Evolutionary conservation across 176 grass and related monocot species (phyloP).

Genomic region (Phoenix dactylifera): DNA sequence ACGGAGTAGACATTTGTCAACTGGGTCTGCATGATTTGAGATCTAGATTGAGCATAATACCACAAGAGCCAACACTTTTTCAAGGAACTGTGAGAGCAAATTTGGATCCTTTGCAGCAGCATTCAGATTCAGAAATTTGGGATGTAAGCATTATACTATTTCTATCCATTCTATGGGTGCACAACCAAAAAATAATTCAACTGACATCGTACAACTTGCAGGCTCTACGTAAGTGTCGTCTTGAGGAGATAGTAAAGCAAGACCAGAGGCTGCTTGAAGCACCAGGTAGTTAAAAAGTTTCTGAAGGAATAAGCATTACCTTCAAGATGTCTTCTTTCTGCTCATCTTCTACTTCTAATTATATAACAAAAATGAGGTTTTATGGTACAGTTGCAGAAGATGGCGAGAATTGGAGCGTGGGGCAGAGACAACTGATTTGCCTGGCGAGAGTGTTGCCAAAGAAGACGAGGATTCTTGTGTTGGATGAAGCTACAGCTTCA

Average conservation of each 20-base stretch:
- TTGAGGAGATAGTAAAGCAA: constrained; percentile 57
- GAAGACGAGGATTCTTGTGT: constrained; percentile 78
- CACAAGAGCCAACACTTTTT: constrained; percentile 88
- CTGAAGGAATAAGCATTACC: too few relatives aligned
- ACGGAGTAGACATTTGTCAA: constrained; percentile 60
- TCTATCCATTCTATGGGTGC: neutral
- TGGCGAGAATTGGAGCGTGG: constrained; percentile 82
- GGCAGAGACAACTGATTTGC: constrained; percentile 83
- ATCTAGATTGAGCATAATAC: constrained; percentile 79
- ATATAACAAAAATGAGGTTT: neutral
- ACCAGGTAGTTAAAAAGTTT: constrained; percentile 39
- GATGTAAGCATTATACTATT: constrained; percentile 38
- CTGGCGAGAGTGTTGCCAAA: constrained; percentile 68
- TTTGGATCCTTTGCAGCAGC: constrained; percentile 59
- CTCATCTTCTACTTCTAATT: too few relatives aligned
- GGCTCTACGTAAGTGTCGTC: constrained; percentile 55
- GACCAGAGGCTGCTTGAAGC: constrained; percentile 59
- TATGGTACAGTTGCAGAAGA: constrained; percentile 55
- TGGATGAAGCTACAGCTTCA: constrained; percentile 92
- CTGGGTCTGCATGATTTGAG: constrained; percentile 73
- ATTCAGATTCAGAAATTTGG: constrained; percentile 64
- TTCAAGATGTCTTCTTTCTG: too few relatives aligned
- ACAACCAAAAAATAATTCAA: neutral
- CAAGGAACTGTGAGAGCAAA: constrained; percentile 74
- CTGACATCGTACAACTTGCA: constrained; percentile 9